Conservation (phyloP, 2,329 filamentous ascomycete species). For the Diaporthe ilicicola region DNA sequence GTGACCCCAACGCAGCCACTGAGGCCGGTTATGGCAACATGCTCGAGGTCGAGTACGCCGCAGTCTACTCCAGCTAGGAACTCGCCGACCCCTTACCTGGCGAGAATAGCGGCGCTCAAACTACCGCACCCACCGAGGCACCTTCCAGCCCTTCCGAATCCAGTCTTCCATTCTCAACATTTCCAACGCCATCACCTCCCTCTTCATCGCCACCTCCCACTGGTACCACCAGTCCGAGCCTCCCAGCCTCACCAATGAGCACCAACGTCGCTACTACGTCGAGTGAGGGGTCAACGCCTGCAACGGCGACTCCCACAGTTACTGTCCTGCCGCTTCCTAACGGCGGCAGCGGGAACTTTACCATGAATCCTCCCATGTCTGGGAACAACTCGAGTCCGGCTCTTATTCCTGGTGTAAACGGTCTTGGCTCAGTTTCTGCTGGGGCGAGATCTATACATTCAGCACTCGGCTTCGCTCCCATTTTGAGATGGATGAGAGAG, state of each 20-base stretch:
- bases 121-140: constrained; percentile 9
- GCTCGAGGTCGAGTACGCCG: constrained; percentile 42
- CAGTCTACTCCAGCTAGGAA: constrained; percentile 37
- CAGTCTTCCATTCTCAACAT: background rate
- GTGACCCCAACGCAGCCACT: constrained; percentile 51
- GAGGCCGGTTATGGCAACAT: constrained; percentile 38
- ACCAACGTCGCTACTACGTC: constrained; percentile 26
- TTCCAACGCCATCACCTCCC: background rate
- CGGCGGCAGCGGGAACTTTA: constrained; percentile 17
- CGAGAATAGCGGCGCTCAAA: background rate
- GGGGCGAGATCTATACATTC: background rate
- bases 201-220: constrained; percentile 8
- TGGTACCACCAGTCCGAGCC: constrained; percentile 2
- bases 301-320: constrained; percentile 20
- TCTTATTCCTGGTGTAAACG: constrained; percentile 14
- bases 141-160: background rate
- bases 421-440: constrained; percentile 21
- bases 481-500: constrained; percentile 9
- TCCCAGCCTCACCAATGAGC: constrained; percentile 22
- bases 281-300: constrained; percentile 30
- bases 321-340: constrained; percentile 22
- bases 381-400: background rate
- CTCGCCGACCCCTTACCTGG: constrained; percentile 19
- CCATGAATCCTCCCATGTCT: constrained; percentile 8
- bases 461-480: constrained; percentile 11